A percentile compares a stretch with the other conserved stretches of the same genome.
Conservation (phyloP, 2,329 filamentous ascomycete genomes). For the Colletotrichum brevisporum region DNA sequence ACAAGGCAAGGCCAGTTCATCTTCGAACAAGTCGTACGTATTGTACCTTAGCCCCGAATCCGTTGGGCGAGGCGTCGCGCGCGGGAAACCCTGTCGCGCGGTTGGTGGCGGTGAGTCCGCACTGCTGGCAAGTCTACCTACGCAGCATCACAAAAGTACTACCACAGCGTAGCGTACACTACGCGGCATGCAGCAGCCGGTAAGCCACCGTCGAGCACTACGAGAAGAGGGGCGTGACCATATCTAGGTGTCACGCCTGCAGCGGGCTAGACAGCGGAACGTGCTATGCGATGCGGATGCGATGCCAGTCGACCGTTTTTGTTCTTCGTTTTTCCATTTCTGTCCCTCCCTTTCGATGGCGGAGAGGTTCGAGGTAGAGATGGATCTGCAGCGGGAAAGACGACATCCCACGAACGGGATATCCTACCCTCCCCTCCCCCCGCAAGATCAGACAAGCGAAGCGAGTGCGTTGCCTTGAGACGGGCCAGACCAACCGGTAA, state of each 20-base stretch:
- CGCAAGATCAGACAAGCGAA: too few relatives aligned
- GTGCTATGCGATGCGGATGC: slow-evolving; percentile 20
- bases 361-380: too few relatives aligned
- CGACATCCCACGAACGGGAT: neutral
- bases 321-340: too few relatives aligned
- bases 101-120: neutral
- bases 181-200: neutral
- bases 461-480: too few relatives aligned
- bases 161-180: too few relatives aligned
- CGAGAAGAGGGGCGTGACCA: slow-evolving; percentile 2
- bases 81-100: slow-evolving; percentile 19
- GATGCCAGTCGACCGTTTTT: slow-evolving; percentile 15
- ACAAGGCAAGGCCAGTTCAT: too few relatives aligned
- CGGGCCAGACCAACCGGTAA: too few relatives aligned
- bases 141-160: too few relatives aligned
- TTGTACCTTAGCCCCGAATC: neutral
- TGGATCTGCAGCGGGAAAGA: neutral
- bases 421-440: too few relatives aligned
- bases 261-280: neutral
- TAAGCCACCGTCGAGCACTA: neutral
- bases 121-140: neutral
- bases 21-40: too few relatives aligned
- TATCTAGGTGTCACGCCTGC: slow-evolving; percentile 25
- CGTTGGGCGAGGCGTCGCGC: neutral
- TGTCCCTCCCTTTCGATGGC: too few relatives aligned